A percentile compares a stretch with the other conserved stretches of the same genome.
These are phyloP conservation scores for Stephania japonica DNA, from an alignment of 164 flowering plant genomes.

Conservation along the genomic window DNA sequence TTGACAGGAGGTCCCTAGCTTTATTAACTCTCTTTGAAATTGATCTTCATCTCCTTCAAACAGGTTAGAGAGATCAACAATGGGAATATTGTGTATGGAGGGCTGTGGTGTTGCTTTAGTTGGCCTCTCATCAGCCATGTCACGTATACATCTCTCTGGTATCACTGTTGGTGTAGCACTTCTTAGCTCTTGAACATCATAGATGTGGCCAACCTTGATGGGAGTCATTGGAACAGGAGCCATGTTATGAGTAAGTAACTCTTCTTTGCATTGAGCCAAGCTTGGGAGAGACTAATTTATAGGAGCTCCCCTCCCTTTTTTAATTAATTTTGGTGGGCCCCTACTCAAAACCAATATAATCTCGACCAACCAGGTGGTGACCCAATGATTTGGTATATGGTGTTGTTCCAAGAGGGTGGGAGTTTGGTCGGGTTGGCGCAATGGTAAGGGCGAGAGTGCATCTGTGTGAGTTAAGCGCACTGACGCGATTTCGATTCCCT, in stretches of 20 bases:
- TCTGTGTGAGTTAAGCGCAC: no score
- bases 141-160: conserved; percentile 68
- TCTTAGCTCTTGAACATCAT: conserved; percentile 79
- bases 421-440: no score
- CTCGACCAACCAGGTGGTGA: no score
- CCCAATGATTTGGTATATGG: no score
- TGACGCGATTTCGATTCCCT: no score
- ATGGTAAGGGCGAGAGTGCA: no score
- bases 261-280: neutral
- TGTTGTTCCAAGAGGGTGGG: no score
- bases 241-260: conserved; percentile 28
- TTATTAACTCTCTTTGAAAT: conserved; percentile 28
- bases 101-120: neutral
- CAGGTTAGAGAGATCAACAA: conserved; percentile 59
- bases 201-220: conserved; percentile 58
- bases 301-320: neutral
- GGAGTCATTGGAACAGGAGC: conserved; percentile 47
- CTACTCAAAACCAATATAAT: no score
- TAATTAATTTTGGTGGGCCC: neutral
- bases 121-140: conserved; percentile 61
- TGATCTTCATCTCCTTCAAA: conserved; percentile 29
- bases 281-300: neutral
- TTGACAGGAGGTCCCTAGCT: conserved; percentile 53
- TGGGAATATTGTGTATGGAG: conserved; percentile 38
- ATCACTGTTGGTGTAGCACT: conserved; percentile 33